Conservation (phyloP, 108 stramenopile genomes). For the Nitzschia sp. region DNA sequence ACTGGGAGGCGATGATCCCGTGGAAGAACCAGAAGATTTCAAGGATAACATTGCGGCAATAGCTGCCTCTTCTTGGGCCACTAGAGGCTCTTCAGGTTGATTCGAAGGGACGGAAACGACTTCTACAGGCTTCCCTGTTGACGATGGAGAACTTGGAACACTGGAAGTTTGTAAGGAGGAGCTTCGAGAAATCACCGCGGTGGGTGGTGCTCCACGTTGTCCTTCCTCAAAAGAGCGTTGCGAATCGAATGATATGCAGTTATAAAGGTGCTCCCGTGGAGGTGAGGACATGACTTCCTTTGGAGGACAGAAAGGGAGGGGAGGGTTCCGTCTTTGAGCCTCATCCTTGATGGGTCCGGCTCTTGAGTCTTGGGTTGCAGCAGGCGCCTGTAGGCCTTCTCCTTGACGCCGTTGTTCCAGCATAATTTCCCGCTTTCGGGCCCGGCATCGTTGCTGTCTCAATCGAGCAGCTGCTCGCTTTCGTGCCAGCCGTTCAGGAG, state of each 20-base stretch:
- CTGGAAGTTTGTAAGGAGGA: not conserved
- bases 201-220: not conserved
- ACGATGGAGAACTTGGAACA: not conserved
- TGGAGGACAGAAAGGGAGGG: not conserved
- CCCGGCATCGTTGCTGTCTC: constrained; percentile 45
- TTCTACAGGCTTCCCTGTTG: not conserved
- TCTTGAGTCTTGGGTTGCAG: not conserved
- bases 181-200: not conserved
- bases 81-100: constrained; percentile 9
- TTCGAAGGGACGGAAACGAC: not conserved
- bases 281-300: constrained; percentile 5
- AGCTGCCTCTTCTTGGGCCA: constrained; percentile 37
- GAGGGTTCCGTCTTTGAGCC: not conserved
- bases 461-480: constrained; percentile 38
- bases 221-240: constrained; percentile 28
- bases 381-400: not conserved
- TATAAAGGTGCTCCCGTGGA: constrained; percentile 28
- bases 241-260: constrained; percentile 36
- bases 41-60: constrained; percentile 42
- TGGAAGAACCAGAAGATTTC: constrained; percentile 15
- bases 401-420: constrained; percentile 23
- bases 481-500: constrained; percentile 29
- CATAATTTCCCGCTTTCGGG: constrained; percentile 37
- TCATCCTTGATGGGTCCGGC: not conserved
- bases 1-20: not conserved